Base-by-base conservation (phyloP, 2,329 filamentous ascomycete species). In the Aspergillus jensenii region DNA sequence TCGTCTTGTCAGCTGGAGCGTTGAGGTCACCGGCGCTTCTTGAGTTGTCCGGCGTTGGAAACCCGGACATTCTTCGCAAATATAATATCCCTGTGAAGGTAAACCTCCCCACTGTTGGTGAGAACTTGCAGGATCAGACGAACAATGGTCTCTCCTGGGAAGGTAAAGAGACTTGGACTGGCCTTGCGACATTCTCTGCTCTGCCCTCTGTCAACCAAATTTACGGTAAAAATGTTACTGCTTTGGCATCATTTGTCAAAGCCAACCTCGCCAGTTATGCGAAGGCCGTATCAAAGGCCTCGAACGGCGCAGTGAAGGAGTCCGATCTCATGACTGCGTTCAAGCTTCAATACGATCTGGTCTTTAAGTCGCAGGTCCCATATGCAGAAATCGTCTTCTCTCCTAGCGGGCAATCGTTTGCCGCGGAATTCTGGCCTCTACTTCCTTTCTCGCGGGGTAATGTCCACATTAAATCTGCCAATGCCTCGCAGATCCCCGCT, bases 21-120 rank as follows among this genome's bases (percentile, higher is more conserved):
- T 72, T 83, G 44, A 81, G 79, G 65, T 85, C 82, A 14, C 85
- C 81, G 11, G 80, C 79, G 67, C 74, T 85, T 17, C 78, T 83
- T 19, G 86, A 88, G 63, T 74, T 86, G 2, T 87, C 84, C 0
- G 86, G 86, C 0, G 76, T 89, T 40, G 86, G 86, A 63, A 73
- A 71, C 49, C 67, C 69, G 11, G 59, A 61, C 33, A 66, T 73
- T 23, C 67, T 74, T 7, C 31, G 50, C 2, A 62, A 68, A 45
- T 59, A 66, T 55, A 56, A 68, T 44, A 71, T 74, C 31, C 50
- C 66, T 9, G 50, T 70, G 17, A 63, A 63, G 31, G 65, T 74
- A 44, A 61, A 71, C 50, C 62, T 70, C 8, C 56, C 76, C 9
- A 75, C 75, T 14, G 78, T 83, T 3, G 81, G 81, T 12, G 76